Percentiles rank a stretch among this genome's conserved stretches.
phyloP scores from a whole-genome alignment of 2,329 filamentous ascomycete species.

The Ramularia collo-cygni region DNA sequence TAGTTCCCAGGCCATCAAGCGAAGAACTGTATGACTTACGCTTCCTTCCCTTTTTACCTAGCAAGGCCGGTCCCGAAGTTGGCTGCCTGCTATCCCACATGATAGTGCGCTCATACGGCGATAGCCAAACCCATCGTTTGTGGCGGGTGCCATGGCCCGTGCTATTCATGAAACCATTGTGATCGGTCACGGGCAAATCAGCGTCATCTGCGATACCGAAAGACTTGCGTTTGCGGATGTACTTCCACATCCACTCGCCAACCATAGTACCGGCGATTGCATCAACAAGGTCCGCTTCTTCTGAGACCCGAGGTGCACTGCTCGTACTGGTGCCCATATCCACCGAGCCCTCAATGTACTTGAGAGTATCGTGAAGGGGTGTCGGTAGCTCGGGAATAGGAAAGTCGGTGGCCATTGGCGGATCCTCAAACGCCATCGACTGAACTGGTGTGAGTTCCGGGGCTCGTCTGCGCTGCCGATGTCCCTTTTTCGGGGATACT shows the following conservation, averaged over 20 bases:
- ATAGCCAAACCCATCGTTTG: conserved; percentile 97
- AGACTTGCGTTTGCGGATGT: conserved; percentile 78
- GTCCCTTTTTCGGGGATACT: conserved; percentile 49
- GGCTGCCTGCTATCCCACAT: conserved; percentile 99
- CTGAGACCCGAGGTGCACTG: conserved; percentile 13
- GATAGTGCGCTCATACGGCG: conserved; percentile 89
- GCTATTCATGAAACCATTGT: conserved; percentile 58
- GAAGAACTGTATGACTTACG: conserved; percentile 52
- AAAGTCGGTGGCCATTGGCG: conserved; percentile 24
- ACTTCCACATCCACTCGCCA: conserved; percentile 94
- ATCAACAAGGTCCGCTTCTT: conserved; percentile 69
- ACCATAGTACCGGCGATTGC: conserved; percentile 98
- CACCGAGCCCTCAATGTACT: conserved; percentile 19
- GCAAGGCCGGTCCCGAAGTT: conserved; percentile 72
- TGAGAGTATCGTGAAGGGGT: conserved; percentile 18
- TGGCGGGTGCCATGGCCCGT: conserved; percentile 63
- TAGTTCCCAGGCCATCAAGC: conserved; percentile 6
- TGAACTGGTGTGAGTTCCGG: conserved; percentile 31
- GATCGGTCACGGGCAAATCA: conserved; percentile 46
- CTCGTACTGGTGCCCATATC: conserved; percentile 11
- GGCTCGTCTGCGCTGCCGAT: conserved; percentile 24
- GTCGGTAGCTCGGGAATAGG: conserved; percentile 30
- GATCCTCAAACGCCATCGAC: conserved; percentile 31
- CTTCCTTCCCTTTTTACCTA: conserved; percentile 93
- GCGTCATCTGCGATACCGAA: conserved; percentile 64